Conservation (phyloP, 768 basidiomycete species). For the Porpolomopsis calyptriformis region DNA sequence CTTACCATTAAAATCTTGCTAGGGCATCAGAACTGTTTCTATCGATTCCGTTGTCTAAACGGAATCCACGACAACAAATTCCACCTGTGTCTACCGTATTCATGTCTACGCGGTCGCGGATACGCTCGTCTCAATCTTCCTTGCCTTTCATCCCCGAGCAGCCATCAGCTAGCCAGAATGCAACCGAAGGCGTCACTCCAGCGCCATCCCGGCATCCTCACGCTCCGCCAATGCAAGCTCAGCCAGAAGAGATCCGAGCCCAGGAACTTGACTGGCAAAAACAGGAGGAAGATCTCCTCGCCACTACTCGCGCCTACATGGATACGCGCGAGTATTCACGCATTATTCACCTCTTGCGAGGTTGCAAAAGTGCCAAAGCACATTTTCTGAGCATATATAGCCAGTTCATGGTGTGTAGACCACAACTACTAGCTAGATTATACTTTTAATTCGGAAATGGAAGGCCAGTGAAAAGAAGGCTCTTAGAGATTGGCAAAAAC, state of each 20-base stretch:
- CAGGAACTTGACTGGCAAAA: slow-evolving; percentile 39
- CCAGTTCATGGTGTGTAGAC: slow-evolving; percentile 57
- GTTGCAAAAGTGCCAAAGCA: slow-evolving; percentile 61
- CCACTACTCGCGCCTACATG: slow-evolving; percentile 62
- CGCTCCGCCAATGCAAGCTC: slow-evolving; percentile 24
- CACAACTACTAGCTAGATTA: slow-evolving; percentile 6
- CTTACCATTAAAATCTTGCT: slow-evolving; percentile 5
- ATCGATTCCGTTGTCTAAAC: slow-evolving; percentile 42
- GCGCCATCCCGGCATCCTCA: slow-evolving; percentile 24
- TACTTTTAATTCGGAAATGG: slow-evolving; percentile 2
- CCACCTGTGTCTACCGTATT: slow-evolving; percentile 31
- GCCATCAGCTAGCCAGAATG: slow-evolving; percentile 23
- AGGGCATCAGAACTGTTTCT: slow-evolving; percentile 75
- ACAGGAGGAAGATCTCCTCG: slow-evolving; percentile 62
- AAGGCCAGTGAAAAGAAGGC: slow-evolving; percentile 80
- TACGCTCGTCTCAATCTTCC: slow-evolving; percentile 30
- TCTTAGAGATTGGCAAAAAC: slow-evolving; percentile 75
- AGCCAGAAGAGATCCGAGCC: slow-evolving; percentile 23
- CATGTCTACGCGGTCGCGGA: slow-evolving; percentile 49
- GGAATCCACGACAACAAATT: slow-evolving; percentile 21
- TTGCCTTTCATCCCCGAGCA: slow-evolving; percentile 28
- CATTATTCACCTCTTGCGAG: slow-evolving; percentile 52
- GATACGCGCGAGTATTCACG: slow-evolving; percentile 71
- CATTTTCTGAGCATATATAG: slow-evolving; percentile 73
- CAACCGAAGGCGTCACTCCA: slow-evolving; percentile 19